Evolutionary conservation across 306 rosid species (phyloP), one percentile per base, ranked within the genome.

Genomic region (Benincasa hispida): DNA sequence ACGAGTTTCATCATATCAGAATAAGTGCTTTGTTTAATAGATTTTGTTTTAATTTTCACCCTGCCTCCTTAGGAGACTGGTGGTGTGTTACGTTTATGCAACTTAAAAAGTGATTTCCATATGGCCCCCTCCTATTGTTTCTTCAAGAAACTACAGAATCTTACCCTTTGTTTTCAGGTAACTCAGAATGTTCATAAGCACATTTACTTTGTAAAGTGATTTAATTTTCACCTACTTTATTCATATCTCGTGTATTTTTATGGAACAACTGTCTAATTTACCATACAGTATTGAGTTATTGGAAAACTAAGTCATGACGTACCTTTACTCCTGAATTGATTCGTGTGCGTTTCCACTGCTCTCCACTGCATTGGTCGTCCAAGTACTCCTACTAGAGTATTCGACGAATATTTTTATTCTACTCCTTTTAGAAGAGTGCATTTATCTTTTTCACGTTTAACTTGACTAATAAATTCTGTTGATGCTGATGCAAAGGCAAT

Each of bases 11-110:
- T 62, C 45, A 2, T 45, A 45, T 63, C 17, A 34, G 72, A 63
- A 63, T 34, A 37, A 63, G 51, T n/a, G 50, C 28, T 65, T 37
- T n/a, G 50, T n/a, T 65, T 37, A n/a, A 65, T 37, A 66, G 25
- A 66, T 37, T 65, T 24, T 19, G 50, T 35, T 37, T 66, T 37
- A 4, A 63, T 55, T 59, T 65, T 78, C 84, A 78, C 81, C 81
- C 81, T 24, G 81, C 68, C 83, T 72, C 80, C 74, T 69, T 48
- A 34, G 19, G 82, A 76, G 75, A 73, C 76, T 66, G 63, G 84
- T 41, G 83, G 79, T 56, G 77, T 45, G 85, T 73, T 48, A 0
- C 24, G 75, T 70, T 14, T 70, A 14, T 70, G 75, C 24, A 45
- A 41, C 34, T 67, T 21, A 65, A 65, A 65, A 35, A 37, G 22